Evolutionary conservation across 2,329 filamentous ascomycete species (phyloP), one percentile per base, ranked within the genome.

Genomic region (Pseudogymnoascus sp.): DNA sequence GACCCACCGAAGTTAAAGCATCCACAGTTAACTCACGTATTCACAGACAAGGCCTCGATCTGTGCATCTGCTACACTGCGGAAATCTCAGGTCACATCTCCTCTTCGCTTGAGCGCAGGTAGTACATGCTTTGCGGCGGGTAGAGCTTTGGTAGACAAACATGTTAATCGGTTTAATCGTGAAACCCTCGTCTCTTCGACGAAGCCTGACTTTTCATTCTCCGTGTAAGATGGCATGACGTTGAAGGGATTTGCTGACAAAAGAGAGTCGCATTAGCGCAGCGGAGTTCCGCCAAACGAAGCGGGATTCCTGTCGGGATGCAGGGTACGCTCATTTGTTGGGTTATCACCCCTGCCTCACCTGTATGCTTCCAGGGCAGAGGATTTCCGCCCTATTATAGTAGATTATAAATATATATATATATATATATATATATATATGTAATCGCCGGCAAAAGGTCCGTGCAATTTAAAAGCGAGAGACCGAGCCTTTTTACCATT

Each of bases 31-130:
- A 64, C 66, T 62, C 40, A 68, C 68, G 63, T 69, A 69, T 25
- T 60, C 35, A 61, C 68, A 70, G n/a, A 25, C 29, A 13, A 66
- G 10, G 1, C 48, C 31, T 36, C 62, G 63, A 5, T 25, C 63
- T 5, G 18, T 59, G 42, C 69, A 70, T 31, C 68, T 64, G 7
- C 61, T 59, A 60, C 67, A 70, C 8, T 8, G 12, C 3, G 68
- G 69, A 8, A 67, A 37, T 12, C 61, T 61, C 35, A 69, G 63
- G 59, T 70, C 67, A 35, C 68, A 69, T 63, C 67, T 64, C 52
- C 67, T 37, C 63, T 70, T 70, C 2, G 66, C 63, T 45, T 67
- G 66, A 12, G 69, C 65, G 33, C 68, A 69, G 6, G 42, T 61
- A 2, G 39, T 33, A 59, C 68, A 70, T 8, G 68, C 60, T 59